Evolutionary conservation across 2,329 filamentous ascomycete genomes (phyloP).

Genomic region (Colletotrichum sojae): DNA sequence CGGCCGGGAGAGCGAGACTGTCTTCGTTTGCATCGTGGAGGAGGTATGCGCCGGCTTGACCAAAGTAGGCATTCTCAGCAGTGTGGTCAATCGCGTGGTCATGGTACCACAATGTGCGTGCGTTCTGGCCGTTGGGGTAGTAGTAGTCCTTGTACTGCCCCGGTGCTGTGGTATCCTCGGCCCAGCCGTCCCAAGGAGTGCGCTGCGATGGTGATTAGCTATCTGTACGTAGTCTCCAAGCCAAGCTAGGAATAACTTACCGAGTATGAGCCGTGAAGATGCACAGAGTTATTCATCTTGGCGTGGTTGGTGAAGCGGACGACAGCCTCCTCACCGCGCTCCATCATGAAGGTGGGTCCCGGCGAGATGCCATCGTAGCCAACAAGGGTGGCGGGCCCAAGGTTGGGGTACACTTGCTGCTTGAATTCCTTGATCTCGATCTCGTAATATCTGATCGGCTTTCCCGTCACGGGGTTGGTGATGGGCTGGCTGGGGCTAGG

Average conservation of each 20-base stretch:
- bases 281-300: conserved; percentile 56
- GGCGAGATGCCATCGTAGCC: conserved; percentile 66
- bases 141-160: conserved; percentile 70
- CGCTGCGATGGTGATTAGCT: conserved; percentile 43
- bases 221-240: background rate
- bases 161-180: conserved; percentile 60
- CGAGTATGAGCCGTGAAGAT: conserved; percentile 65
- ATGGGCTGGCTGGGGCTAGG: conserved; percentile 37
- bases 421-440: conserved; percentile 45
- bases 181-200: conserved; percentile 63
- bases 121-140: conserved; percentile 66
- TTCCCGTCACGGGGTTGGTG: conserved; percentile 49
- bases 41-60: conserved; percentile 66
- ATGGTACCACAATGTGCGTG: conserved; percentile 67
- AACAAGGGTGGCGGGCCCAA: conserved; percentile 43
- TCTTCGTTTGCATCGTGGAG: conserved; percentile 61
- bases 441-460: conserved; percentile 49
- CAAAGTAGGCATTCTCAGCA: conserved; percentile 65
- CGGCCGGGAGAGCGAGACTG: conserved; percentile 58
- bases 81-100: conserved; percentile 56
- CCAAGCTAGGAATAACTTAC: conserved; percentile 24
- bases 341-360: conserved; percentile 63
- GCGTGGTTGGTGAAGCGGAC: conserved; percentile 64
- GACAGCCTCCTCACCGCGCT: conserved; percentile 61
- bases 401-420: conserved; percentile 45